A percentile compares a stretch with the other conserved stretches of the same genome.
Conservation (phyloP, 2,329 filamentous ascomycete genomes). For the Xenoacremonium recifei region DNA sequence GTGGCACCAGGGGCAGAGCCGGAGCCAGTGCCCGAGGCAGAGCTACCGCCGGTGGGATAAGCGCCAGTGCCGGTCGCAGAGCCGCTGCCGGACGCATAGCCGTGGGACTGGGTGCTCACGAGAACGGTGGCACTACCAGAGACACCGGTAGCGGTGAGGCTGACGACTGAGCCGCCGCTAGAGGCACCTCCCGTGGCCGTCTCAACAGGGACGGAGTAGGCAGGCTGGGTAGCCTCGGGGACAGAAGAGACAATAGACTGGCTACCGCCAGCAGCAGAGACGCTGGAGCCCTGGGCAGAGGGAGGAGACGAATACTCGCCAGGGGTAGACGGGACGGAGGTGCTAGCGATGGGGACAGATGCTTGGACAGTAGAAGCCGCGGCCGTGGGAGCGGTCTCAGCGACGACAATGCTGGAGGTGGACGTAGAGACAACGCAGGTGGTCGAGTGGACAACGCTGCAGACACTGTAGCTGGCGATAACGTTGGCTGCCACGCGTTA, state of each 20-base stretch:
- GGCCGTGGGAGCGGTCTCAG: background rate
- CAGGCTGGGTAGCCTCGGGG: conserved; percentile 11
- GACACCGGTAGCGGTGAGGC: conserved; percentile 16
- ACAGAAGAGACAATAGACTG: conserved; percentile 4
- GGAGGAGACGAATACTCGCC: background rate
- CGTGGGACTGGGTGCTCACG: conserved; percentile 14
- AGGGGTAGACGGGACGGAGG: conserved; percentile 1
- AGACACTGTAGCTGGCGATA: conserved; percentile 36
- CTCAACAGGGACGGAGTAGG: conserved; percentile 7
- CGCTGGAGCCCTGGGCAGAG: background rate
- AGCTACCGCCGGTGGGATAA: conserved; percentile 8
- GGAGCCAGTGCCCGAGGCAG: conserved; percentile 17
- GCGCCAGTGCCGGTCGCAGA: conserved; percentile 12
- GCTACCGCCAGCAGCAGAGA: background rate
- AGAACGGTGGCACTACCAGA: conserved; percentile 15
- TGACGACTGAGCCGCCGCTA: conserved; percentile 7
- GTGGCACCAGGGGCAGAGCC: conserved; percentile 27
- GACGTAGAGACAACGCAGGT: conserved; percentile 31
- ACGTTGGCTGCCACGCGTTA: conserved; percentile 23
- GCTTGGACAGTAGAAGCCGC: conserved; percentile 6
- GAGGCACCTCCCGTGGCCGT: conserved; percentile 13
- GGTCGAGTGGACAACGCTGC: conserved; percentile 34
- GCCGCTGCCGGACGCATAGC: conserved; percentile 14
- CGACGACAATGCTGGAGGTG: conserved; percentile 16
- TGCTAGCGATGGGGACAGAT: conserved; percentile 12